These are phyloP conservation scores for Tubosaeta sp. DNA, from an alignment of 768 basidiomycete species.

Conservation along the genomic window DNA sequence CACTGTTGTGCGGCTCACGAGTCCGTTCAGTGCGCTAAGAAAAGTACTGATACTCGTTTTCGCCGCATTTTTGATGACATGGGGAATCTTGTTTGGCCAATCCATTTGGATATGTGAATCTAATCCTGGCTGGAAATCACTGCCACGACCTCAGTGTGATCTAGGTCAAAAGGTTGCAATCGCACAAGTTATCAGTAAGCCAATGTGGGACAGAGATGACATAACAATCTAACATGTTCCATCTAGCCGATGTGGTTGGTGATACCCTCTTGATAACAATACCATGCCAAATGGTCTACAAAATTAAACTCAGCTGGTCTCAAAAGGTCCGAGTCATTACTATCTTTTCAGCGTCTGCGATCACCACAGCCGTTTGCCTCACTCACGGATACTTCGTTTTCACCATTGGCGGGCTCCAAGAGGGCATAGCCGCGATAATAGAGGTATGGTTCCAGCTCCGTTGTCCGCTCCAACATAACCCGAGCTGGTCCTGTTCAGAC, in stretches of 20 bases:
- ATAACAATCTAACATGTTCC: background rate
- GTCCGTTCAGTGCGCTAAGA: background rate
- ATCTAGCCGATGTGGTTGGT: constrained; percentile 2
- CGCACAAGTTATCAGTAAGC: constrained; percentile 2
- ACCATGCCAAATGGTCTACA: background rate
- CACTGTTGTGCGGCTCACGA: constrained; percentile 1
- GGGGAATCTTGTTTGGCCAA: constrained; percentile 4
- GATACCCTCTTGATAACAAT: constrained; percentile 1
- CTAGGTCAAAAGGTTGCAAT: background rate
- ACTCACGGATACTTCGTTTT: constrained; percentile 1
- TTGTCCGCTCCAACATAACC: background rate
- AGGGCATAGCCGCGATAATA: background rate
- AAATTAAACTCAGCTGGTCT: background rate
- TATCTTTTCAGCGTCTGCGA: constrained; percentile 6
- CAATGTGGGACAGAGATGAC: too few species aligned
- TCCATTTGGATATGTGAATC: constrained; percentile 4
- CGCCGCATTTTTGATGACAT: background rate
- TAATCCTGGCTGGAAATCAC: constrained; percentile 1
- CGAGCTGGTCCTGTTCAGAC: background rate
- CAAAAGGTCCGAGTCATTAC: constrained; percentile 4
- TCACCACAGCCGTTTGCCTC: constrained; percentile 1
- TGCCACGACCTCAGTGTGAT: background rate
- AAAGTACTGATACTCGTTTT: background rate
- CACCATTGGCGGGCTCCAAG: background rate
- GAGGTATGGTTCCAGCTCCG: background rate